Base-by-base conservation (phyloP, 2,329 filamentous ascomycete genomes). In the Colletotrichum destructivum region DNA sequence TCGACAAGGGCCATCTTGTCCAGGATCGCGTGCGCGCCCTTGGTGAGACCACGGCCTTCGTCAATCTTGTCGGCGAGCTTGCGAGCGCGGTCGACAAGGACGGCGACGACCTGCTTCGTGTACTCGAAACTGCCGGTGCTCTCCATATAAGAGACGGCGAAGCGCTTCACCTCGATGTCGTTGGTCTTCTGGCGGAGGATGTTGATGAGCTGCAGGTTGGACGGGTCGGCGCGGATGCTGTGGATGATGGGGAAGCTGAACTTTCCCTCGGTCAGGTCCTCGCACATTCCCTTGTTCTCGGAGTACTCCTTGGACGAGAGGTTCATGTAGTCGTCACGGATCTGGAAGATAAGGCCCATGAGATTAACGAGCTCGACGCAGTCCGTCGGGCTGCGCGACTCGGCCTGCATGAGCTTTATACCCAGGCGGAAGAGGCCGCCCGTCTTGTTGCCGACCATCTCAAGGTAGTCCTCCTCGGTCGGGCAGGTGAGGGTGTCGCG, bases 181-280 rank as follows among this genome's bases (percentile, higher is more conserved):
- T 87, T 89, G 1, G 95, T 95, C 83, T 95, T 96, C 82, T 98
- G 95, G 82, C 94, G 94, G 52, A 98, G 86, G 67, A 98, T 98
- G 79, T 96, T 98, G 81, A 98, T 89, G 66, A 99, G 88, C 78
- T 97, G 92, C 75, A 93, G 86, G 79, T 95, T 93, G 40, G 85
- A 83, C 21, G 90, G 93, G 79, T 95, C 89, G 71, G 92, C 85
- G 72, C 94, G 93, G 76, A 98, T 97, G 80, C 93, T 93, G 84
- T 98, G 96, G 77, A 98, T 98, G 77, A 98, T 92, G 51, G 95
- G 95, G 80, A 98, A 98, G 35, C 93, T 96, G 85, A 98, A 98
- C 87, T 98, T 98, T 74, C 96, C 96, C 84, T 98, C 96, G 1
- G 95, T 98, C 76, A 98, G 84, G 52, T 98, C 96, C 84, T 98